These are phyloP conservation scores for Fomitopsis pulvina DNA, from an alignment of 768 basidiomycete species.

Conservation along the genomic window DNA sequence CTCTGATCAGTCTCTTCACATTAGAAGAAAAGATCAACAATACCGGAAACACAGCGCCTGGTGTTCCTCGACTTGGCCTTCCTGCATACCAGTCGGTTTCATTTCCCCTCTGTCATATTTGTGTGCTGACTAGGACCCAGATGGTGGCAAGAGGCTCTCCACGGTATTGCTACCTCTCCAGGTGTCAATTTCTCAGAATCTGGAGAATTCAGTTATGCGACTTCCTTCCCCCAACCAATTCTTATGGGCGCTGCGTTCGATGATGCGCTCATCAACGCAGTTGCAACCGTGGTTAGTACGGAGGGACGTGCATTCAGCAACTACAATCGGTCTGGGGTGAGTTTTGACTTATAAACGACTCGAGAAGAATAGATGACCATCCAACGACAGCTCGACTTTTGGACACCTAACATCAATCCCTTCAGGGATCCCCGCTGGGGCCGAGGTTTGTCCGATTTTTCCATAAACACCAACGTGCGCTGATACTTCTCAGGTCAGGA, in stretches of 20 bases:
- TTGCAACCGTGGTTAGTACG: constrained; percentile 47
- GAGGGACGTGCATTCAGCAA: constrained; percentile 58
- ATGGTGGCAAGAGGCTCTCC: constrained; percentile 22
- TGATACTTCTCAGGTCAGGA: constrained; percentile 33
- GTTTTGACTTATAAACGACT: not conserved
- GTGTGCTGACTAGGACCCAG: not conserved
- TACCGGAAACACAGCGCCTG: constrained; percentile 42
- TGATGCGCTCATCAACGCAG: constrained; percentile 40
- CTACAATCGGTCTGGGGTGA: constrained; percentile 36
- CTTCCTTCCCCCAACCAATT: constrained; percentile 54
- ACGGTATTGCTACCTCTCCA: constrained; percentile 48
- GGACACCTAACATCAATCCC: constrained; percentile 45
- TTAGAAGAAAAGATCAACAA: constrained; percentile 45
- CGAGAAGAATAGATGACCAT: not conserved
- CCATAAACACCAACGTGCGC: not conserved
- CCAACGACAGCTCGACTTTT: constrained; percentile 35
- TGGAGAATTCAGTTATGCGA: constrained; percentile 50
- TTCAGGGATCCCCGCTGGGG: constrained; percentile 64
- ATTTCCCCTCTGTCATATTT: constrained; percentile 12
- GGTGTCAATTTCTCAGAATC: constrained; percentile 43
- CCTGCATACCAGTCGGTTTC: constrained; percentile 42
- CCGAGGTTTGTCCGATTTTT: constrained; percentile 22
- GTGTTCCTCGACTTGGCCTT: constrained; percentile 48
- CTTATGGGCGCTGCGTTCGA: constrained; percentile 50
- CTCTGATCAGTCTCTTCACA: constrained; percentile 43